These are phyloP conservation scores for Colletotrichum filicis DNA, from an alignment of 2,329 filamentous ascomycete genomes.

Conservation along the genomic window DNA sequence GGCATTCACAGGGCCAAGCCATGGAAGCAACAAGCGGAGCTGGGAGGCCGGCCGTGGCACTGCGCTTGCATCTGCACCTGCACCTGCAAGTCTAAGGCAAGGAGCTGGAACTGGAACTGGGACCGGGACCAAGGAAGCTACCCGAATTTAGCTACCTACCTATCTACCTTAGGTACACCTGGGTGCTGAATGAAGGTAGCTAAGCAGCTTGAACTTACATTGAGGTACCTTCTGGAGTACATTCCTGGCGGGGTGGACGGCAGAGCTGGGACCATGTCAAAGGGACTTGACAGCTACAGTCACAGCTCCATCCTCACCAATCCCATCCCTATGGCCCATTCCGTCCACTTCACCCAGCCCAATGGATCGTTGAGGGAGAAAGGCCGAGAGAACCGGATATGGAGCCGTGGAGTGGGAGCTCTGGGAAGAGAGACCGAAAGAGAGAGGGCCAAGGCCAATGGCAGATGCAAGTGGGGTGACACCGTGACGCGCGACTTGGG, in stretches of 20 bases:
- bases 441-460: background rate
- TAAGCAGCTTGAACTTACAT: too few species aligned
- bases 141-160: too few species aligned
- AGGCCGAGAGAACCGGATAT: background rate
- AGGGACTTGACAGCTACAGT: background rate
- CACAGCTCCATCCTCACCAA: too few species aligned
- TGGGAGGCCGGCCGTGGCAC: background rate
- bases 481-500: background rate
- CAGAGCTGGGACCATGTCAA: background rate
- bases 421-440: background rate
- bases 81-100: background rate
- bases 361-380: background rate
- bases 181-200: too few species aligned
- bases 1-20: background rate
- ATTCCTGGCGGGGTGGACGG: background rate
- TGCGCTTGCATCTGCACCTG: background rate
- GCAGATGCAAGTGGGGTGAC: conserved; percentile 5
- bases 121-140: too few species aligned
- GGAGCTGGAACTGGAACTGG: background rate
- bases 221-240: background rate
- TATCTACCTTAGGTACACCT: too few species aligned
- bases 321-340: background rate
- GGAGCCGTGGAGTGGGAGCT: background rate
- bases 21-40: background rate
- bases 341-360: background rate